Evolutionary conservation across 129 eudicot species (phyloP), one percentile per base, ranked within the genome.

Genomic region (Arctium minus): DNA sequence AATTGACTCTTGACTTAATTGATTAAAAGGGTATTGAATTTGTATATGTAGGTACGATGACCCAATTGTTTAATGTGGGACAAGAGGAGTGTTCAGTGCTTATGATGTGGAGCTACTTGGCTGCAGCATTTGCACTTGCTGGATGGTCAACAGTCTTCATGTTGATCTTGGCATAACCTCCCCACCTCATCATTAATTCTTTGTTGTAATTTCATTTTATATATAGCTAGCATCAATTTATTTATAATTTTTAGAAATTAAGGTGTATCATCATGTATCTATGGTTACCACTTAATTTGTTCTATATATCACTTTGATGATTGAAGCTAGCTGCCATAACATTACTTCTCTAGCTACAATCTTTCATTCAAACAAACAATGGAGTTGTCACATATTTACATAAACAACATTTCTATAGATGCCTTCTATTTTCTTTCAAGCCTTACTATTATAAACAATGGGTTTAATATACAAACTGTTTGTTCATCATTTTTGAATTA

Each of bases 11-110:
- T 42, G 9, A 8, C 9, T 42, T 1, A 42, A 42, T 42, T 42
- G 2, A 42, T 8, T 42, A 8, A 8, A 42, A 1, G 9, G 8
- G 8, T 7, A 42, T 42, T 42, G 56, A 3, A 46, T 46, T 46
- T 48, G 18, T 3, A 8, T 50, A 5, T 76, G 29, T 30, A 90
- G 94, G 97, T 50, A 92, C 97, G 0, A 92, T 92, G 88, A 77
- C 97, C 48, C 92, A 92, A 72, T 78, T 92, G 11, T 90, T 86
- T 68, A 89, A 90, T 74, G 93, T 92, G 81, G 94, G 86, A 5
- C 88, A 87, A 85, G 97, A 89, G 31, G 97, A 90, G 83, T 90
- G 92, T 81, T 89, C 93, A 4, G 87, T 92, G 27, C 86, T 92
- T 40, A 85, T 82, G 73, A 75, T 90, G 48, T 92, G 97, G 97